Base-by-base conservation (phyloP, 495 filamentous ascomycete genomes). In the Glonium stellatum region DNA sequence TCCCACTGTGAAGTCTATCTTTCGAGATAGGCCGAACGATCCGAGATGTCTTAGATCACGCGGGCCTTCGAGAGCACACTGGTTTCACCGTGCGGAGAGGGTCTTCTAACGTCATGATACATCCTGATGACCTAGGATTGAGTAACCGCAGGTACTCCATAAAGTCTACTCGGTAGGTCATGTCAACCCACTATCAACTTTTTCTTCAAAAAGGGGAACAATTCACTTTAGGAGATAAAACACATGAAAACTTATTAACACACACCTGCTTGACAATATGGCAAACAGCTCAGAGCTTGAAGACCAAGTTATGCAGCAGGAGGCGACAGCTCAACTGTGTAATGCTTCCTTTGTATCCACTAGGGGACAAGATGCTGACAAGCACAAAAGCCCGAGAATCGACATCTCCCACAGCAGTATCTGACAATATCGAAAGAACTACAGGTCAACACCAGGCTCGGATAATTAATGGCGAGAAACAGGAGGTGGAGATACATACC, bases 401-500 rank as follows among this genome's bases (percentile, higher is more conserved):
- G 6, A 31, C 27, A 3, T 31, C 27, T 31, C 27, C 27, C 27
- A 2, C 27, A 6, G 3, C 27, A 31, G 27, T 3, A 2, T 3
- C 27, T 6, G 27, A 31, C 27, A 31, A 31, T 31, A 31, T 31
- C 27, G 27, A 31, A 31, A 31, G 27, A 31, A 6, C 27, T 31
- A 6, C 6, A 31, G 6, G 27, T 31, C 27, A 6, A 31, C 27
- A 31, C 27, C 6, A 6, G 27, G 6, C 27, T 31, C 27, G 6
- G 6, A 6, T 31, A 34, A 41, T 23, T 19, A 34, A 60, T 47
- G 21, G 25, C 18, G 39, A 41, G 53, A 39, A 39, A 48, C 27
- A 54, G 37, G 74, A 78, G 75, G 36, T 57, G 72, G 66, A 73
- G 46, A 68, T 73, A 22, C 71, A 75, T 36, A 68, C 67, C 3